Evolutionary conservation across 768 basidiomycete species (phyloP), one percentile per base, ranked within the genome.

Genomic region (Hygrophoropsis aurantiaca): DNA sequence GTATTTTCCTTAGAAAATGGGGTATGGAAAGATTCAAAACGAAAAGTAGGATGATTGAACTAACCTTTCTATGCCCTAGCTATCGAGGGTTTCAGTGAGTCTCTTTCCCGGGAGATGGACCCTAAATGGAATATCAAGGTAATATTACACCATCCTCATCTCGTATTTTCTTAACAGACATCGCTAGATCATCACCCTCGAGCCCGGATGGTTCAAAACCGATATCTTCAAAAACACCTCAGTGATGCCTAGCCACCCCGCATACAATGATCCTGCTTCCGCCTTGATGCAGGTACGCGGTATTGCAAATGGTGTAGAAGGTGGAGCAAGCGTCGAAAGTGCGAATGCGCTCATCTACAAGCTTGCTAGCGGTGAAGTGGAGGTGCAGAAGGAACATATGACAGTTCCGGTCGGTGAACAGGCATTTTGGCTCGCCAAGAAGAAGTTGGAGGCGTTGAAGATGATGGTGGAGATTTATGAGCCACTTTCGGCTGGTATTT

Each of bases 111-210:
- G 33, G 60, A 62, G 25, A 40, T 62, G 7, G 53, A 58, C 39
- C 60, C 60, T 3, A 44, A 27, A 11, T 62, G 59, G 60, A 60
- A 58, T 45, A 60, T 62, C 53, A 62, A 62, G 52, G 60, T 56
- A 8, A n/a, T 47, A 18, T 30, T 7, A 11, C 25, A 15, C 24
- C 7, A 38, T 38, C n/a, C 6, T 16, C 8, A 16, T 9, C 16
- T 38, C 36, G 27, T 30, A 6, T 6, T 13, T 30, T 13, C 27
- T 13, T 30, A 30, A 30, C 44, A 47, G 4, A 49, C 2, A 39
- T 11, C 26, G 11, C 9, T 11, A 49, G 51, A 26, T 42, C n/a
- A 42, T 39, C 24, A 33, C 40, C 43, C 2, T 55, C 34, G 38
- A 51, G 11, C 43, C 43, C 6, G 46, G 53, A 30, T 55, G 53